These are phyloP conservation scores for Trichoderma afroharzianum DNA, from an alignment of 2,329 filamentous ascomycete species.

Conservation along the genomic window DNA sequence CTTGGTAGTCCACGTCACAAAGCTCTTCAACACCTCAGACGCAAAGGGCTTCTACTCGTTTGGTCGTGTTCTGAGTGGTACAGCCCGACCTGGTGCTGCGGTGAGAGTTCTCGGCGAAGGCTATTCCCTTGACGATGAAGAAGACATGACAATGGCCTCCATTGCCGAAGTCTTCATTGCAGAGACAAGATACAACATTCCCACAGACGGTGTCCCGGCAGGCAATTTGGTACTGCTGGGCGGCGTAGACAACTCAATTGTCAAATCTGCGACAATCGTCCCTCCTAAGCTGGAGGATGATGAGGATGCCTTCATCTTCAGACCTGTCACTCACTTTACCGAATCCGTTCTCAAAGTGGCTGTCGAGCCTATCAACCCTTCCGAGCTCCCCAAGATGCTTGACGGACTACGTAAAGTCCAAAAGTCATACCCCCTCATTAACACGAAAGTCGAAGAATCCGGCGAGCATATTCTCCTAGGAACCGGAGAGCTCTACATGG, in stretches of 20 bases:
- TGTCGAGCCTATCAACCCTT: constrained; percentile 96
- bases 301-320: constrained; percentile 94
- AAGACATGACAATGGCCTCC: constrained; percentile 89
- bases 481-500: constrained; percentile 99
- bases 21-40: constrained; percentile 85
- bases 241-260: constrained; percentile 95
- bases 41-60: constrained; percentile 90
- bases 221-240: constrained; percentile 91
- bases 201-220: constrained; percentile 86
- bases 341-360: constrained; percentile 97
- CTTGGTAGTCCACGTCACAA: constrained; percentile 86
- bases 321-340: constrained; percentile 87
- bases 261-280: constrained; percentile 92
- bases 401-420: constrained; percentile 95
- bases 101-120: constrained; percentile 92
- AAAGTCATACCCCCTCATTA: constrained; percentile 94
- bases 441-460: constrained; percentile 96
- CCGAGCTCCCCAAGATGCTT: constrained; percentile 96
- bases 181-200: constrained; percentile 89
- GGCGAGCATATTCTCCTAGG: constrained; percentile 94
- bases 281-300: constrained; percentile 75
- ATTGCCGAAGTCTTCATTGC: constrained; percentile 85
- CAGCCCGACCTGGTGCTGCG: constrained; percentile 73
- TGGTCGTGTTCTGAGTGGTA: constrained; percentile 89
- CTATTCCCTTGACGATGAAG: constrained; percentile 94